Conservation (phyloP, 164 flowering plant genomes). For the Vitis cinerea region DNA sequence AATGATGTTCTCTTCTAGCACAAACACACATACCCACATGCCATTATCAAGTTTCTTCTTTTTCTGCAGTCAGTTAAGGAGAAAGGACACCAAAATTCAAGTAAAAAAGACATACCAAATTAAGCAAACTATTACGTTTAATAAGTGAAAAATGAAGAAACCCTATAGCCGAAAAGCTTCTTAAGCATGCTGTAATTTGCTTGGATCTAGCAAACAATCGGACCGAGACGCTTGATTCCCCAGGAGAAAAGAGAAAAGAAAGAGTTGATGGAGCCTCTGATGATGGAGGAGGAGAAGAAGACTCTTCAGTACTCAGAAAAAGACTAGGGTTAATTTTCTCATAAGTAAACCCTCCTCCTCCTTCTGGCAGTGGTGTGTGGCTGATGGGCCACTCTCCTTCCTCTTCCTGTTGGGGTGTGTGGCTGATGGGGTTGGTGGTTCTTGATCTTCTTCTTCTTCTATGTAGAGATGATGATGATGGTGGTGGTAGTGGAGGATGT, state of each 20-base stretch:
- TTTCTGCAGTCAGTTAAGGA: neutral
- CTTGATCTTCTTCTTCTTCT: constrained; percentile 6
- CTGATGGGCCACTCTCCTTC: neutral
- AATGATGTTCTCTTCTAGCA: neutral
- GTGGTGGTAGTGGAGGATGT: constrained; percentile 13
- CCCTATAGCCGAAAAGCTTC: neutral
- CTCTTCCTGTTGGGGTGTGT: constrained; percentile 4
- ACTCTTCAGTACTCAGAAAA: constrained; percentile 9
- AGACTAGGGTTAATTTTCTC: constrained; percentile 3
- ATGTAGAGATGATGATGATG: neutral
- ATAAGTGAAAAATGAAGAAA: neutral
- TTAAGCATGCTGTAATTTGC: constrained; percentile 11
- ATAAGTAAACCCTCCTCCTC: constrained; percentile 4
- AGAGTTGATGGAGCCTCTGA: neutral
- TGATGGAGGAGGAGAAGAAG: neutral
- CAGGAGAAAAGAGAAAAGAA: constrained; percentile 1
- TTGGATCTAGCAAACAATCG: constrained; percentile 32
- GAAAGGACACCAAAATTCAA: neutral
- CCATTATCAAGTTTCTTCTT: neutral
- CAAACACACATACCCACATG: neutral
- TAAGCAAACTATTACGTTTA: neutral
- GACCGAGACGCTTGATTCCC: constrained; percentile 41
- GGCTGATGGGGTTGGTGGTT: neutral
- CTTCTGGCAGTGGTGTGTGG: constrained; percentile 1
- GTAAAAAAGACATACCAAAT: neutral